Evolutionary conservation across 1,284 basidiomycete species (phyloP), one percentile per base, ranked within the genome.

Genomic region (Pyrrhoderma noxium): DNA sequence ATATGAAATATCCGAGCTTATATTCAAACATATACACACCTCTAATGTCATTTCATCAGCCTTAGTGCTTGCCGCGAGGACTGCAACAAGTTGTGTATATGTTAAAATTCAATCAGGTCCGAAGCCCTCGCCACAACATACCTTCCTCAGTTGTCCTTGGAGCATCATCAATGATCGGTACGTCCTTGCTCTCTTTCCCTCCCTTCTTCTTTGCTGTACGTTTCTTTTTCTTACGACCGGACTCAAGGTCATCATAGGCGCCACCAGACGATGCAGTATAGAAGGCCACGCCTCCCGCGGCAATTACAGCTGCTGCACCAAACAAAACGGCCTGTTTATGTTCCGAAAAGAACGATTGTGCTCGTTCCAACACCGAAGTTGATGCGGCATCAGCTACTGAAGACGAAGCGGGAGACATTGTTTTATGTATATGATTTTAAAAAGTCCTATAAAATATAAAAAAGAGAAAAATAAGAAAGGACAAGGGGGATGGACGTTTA

Each of bases 221-320:
- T 58, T 70, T 73, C 52, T 63, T 65, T 64, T 74, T 65, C 58
- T 65, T 77, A 53, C 69, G 62, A 59, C 73, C 73, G 57, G 68
- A 78, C 66, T 76, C 75, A 52, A 65, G 60, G 62, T 74, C 72
- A 40, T 40, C 38, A 31, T 5, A 31, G 7, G 11, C 5, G 38
- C 16, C 38, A 38, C 62, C 63, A 45, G 78, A 75, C 13, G 82
- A 77, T 23, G 79, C 41, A n/a, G 47, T 77, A 64, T 87, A 89
- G 67, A 91, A 92, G 22, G 81, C 85, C 44, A 80, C 84, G 45
- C 85, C 89, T 47, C 85, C 86, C 37, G 80, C 82, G 43, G 83
- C 89, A 56, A 86, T 70, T 45, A 81, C 80, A 35, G 82, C 84
- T 0, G 83, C 85, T 1, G 82, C 83, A 0, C 81, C 80, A 55